Evolutionary conservation across 768 basidiomycete genomes (phyloP), one percentile per base, ranked within the genome.

Genomic region (Hypsizygus marmoreus): DNA sequence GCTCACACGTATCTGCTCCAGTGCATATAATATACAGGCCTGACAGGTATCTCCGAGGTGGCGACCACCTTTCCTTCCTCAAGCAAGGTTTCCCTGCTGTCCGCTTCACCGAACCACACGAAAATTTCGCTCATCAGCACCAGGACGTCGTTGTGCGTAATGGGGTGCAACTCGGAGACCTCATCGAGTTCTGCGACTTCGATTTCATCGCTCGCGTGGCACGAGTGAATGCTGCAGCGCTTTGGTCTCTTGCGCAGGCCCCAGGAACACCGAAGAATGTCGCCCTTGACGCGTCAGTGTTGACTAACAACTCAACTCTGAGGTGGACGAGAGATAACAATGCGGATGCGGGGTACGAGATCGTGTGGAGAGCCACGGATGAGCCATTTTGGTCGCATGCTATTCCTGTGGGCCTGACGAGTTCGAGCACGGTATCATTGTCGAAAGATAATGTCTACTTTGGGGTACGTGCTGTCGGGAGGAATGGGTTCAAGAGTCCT

Each of bases 81-180:
- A 53, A 62, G 25, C 64, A 64, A 47, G 79, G 78, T 10, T 79
- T 73, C 63, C 66, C 80, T 8, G 80, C 79, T 0, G 73, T 78
- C 19, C 73, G 78, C 19, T 80, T 79, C 66, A 79, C 76, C 1
- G 80, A 80, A 50, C 79, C 78, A 6, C 64, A 75, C 57, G 78
- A 81, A 58, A 72, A 80, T 56, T 80, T 77, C 56, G 76, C 74
- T 25, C 78, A 80, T 55, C 78, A 81, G 59, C 77, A 80, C 57
- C 80, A 81, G 58, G 72, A 81, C 54, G 67, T 75, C 32, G 73
- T 78, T 19, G 69, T 81, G 33, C 65, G 59, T 26, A 66, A 76
- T 26, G 77, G 77, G 6, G 57, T 72, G n/a, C 78, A 80, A 55
- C 80, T 77, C 52, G 80, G 80, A 26, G 80, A 81, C 58, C 70